Base-by-base conservation (phyloP, 345 rosid species). In the Lepidium sativum region DNA sequence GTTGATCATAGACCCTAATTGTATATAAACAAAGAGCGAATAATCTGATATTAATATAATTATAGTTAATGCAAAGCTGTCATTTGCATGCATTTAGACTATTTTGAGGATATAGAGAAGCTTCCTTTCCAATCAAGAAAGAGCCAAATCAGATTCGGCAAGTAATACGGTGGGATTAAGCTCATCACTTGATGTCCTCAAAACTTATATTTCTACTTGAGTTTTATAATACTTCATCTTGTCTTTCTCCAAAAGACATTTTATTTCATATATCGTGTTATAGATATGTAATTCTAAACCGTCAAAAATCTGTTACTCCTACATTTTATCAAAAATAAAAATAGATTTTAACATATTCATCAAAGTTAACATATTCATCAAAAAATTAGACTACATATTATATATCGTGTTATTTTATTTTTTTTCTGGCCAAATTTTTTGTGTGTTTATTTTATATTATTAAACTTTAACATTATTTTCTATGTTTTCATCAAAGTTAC, bases 71-170 rank as follows among this genome's bases (percentile, higher is more conserved):
- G 16, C 42, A 39, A 56, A 47, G 70, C 53, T 71, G 75, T 63
- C 75, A 49, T 71, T 55, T 64, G 65, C 70, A 64, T 71, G 75
- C 59, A 71, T 55, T 63, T 44, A 31, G 75, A 63, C 69, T 11
- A 38, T 27, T 18, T 54, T 1, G 44, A 8, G 44, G 31, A 17
- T 39, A 8, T 27, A 45, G 42, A 16, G 75, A 70, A 63, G 69
- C 65, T 63, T 71, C 69, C 69, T 60, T 69, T 52, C 20, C 21
- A 29, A 67, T 32, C 50, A 42, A 15, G 32, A 6, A 23, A 51
- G 29, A 35, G 31, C 18, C 37, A 50, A 15, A 40, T 40, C 4
- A 13, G 53, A 34, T 47, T 34, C 2, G 18, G 10, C 21, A 62
- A 47, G 41, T 44, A 4, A 67, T 44, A 25, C 15, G 3, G 13